Base-by-base conservation (phyloP, 495 filamentous ascomycete genomes). In the Tuber calosporum region DNA sequence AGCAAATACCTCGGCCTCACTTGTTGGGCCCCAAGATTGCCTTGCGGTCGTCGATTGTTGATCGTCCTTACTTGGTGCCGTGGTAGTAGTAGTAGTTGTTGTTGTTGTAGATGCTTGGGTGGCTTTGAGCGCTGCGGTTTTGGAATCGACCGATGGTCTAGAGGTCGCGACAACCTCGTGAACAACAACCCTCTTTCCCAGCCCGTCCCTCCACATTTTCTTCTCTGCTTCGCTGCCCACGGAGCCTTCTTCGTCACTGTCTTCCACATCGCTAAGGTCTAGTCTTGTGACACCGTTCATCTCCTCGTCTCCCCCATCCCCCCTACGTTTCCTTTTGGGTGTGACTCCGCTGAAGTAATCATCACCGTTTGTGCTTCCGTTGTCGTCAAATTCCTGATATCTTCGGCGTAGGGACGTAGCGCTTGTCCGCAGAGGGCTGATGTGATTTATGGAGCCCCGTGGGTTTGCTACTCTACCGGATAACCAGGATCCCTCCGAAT, bases 401-500 rank as follows among this genome's bases (percentile, higher is more conserved):
- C 78, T 79, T 8, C 79, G 77, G 30, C 79, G 79, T 43, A 80
- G 58, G n/a, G 79, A 80, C 17, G 79, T 81, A 53, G 79, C 79
- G 15, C 76, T 79, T 13, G 79, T 79, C 39, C 79, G 72, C 22
- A 81, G 71, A 7, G 79, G 79, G 43, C 73, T 76, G 40, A 81
- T 75, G 45, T 81, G 79, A 22, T 80, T 70, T 19, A 79, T 67
- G 17, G 79, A 78, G 42, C 71, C 71, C 2, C 79, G 72, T 15
- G 73, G 74, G 62, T 72, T 76, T 30, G 53, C 71, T 67, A 79
- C 71, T 69, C 69, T 81, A 1, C 80, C 80, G 8, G 80, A 81
- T 37, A 81, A 67, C 80, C 80, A 81, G 37, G 77, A 80, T 19
- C 80, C 80, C 71, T 81, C 80, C 15, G 79, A 81, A 72, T 81